Base-by-base conservation (phyloP, 2,329 filamentous ascomycete genomes). In the Trichoderma asperellum region DNA sequence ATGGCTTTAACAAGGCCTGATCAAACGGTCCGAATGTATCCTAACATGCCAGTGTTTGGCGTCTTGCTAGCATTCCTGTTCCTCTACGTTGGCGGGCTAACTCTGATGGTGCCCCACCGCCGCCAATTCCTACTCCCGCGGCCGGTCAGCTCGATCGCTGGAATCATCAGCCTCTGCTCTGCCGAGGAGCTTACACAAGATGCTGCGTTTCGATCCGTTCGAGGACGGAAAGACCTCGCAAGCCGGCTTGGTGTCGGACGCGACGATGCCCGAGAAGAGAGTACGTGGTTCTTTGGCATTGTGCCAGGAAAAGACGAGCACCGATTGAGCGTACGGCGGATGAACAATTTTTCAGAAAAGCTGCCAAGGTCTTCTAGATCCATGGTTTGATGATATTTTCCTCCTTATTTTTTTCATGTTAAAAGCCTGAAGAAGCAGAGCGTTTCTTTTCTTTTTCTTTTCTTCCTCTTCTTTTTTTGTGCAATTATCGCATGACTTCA, bases 141-240 rank as follows among this genome's bases (percentile, higher is more conserved):
- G 76, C 85, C 85, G 5, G 89, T 92, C 52, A 87, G 85, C 70
- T 92, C 87, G 58, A 84, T 96, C 21, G 91, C 92, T 1, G 93
- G 94, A 77, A 84, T 94, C 27, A 86, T 96, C 73, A 91, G 89
- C 75, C 94, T 95, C 77, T 83, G 95, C 53, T 89, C 92, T 70
- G 89, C 90, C 73, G 90, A 89, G 55, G 90, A 91, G 29, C 82
- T 96, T 21, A 82, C 92, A 2, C 83, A 87, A 5, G 94, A 97
- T 75, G 85, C 89, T 11, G 87, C 91, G 0, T 95, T 97, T 77
- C 85, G 89, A 62, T 86, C 89, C 47, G 88, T 91, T 2, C 83
- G 85, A 34, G 89, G 85, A n/a, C 90, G 89, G 72, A 83, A 83
- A 0, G 91, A 94, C 72, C 85, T 97, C 24, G 85, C 90, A 27